Conservation (phyloP, 2,329 filamentous ascomycete genomes). For the Penicillium concentricum region DNA sequence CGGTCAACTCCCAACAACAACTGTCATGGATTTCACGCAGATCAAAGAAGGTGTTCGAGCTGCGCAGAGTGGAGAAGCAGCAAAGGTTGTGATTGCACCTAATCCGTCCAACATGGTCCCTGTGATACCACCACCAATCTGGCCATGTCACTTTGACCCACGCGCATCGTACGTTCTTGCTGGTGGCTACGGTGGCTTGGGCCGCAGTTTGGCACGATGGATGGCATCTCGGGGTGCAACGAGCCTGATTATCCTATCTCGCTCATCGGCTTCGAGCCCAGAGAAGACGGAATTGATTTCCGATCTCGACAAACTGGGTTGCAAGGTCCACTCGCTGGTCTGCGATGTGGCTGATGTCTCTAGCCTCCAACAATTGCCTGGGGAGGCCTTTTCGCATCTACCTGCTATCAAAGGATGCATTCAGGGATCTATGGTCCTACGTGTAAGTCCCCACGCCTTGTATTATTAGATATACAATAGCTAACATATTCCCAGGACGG, state of each 20-base stretch:
- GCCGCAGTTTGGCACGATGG: slow-evolving; percentile 23
- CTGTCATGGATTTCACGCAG: slow-evolving; percentile 9
- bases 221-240: slow-evolving; percentile 22
- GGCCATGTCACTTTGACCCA: slow-evolving; percentile 15
- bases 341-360: slow-evolving; percentile 18
- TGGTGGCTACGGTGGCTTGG: slow-evolving; percentile 25
- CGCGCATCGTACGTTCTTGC: slow-evolving; percentile 22
- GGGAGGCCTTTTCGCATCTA: slow-evolving; percentile 1
- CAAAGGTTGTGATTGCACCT: slow-evolving; percentile 13
- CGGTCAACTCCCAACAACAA: neutral
- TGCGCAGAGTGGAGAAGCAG: neutral
- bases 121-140: neutral
- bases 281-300: slow-evolving; percentile 11
- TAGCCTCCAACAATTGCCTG: slow-evolving; percentile 6
- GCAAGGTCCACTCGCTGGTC: slow-evolving; percentile 13
- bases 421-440: slow-evolving; percentile 24
- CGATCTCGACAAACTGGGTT: slow-evolving; percentile 12
- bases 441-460: slow-evolving; percentile 6
- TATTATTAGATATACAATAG: neutral
- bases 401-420: slow-evolving; percentile 27
- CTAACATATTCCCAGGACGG: slow-evolving; percentile 15
- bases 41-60: slow-evolving; percentile 6
- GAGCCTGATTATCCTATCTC: slow-evolving; percentile 21
- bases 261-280: slow-evolving; percentile 10
- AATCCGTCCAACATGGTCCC: slow-evolving; percentile 6